Evolutionary conservation across 495 filamentous ascomycete species (phyloP), one percentile per base, ranked within the genome.

Genomic region (Symbiotaphrina buchneri): DNA sequence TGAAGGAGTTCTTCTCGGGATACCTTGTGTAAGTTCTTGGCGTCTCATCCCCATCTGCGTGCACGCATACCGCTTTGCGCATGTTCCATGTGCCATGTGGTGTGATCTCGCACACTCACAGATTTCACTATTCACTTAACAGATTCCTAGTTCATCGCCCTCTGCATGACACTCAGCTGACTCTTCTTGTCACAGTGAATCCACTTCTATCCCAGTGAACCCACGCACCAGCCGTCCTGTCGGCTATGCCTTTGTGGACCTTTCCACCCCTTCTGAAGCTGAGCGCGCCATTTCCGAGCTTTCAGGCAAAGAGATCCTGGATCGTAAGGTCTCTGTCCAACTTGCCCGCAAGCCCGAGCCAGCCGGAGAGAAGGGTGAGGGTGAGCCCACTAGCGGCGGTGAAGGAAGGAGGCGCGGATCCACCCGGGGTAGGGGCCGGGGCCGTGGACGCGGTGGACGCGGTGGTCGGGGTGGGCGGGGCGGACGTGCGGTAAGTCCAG

Each of bases 291-390:
- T 99, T 44, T 61, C 62, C 43, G 77, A 87, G 52, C 76, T 99
- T 28, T 94, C 85, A 37, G 84, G 87, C 47, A 84, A 94, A 58
- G 80, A 85, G 55, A 82, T 99, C 45, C 69, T 93, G 24, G 78
- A 92, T 51, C 82, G 87, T 50, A 94, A 94, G 71, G 87, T 99
- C 41, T 94, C 84, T 5, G 90, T 99, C 32, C 87, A 99, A 62
- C 73, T 92, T 38, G 87, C 87, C 43, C 84, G 84, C 55, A 94
- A 93, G 69, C 87, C 87, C 25, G 85, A 94, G 59, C 61, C 78
- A 27, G 65, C 71, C 41, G 71, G 65, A 44, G 71, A 76, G 47
- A 82, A 76, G 66, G 52, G 57, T 35, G 78, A 84, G 47, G 62
- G 58, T 40, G 73, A 74, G 48, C 71, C 60, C 48, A 72, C 63